Evolutionary conservation across 805 yeast genomes (phyloP).

Genomic region (Myxozyma mucilagina): DNA sequence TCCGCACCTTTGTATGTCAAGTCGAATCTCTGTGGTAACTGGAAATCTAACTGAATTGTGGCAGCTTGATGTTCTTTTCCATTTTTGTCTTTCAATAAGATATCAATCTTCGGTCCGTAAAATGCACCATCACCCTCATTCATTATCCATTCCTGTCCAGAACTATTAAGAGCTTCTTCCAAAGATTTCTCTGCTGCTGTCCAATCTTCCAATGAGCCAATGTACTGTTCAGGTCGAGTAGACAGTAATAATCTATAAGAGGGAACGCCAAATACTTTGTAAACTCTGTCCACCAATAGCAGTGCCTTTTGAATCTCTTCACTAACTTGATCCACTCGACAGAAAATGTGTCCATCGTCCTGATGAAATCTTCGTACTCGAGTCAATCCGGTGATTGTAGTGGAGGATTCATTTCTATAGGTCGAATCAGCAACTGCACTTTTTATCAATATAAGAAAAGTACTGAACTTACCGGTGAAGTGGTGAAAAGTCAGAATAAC

Average conservation of each 20-base stretch:
- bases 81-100: conserved; percentile 90
- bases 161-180: conserved; percentile 75
- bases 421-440: not conserved
- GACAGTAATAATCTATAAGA: conserved; percentile 90
- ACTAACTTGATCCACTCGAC: conserved; percentile 88
- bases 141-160: conserved; percentile 90
- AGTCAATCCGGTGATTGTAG: conserved; percentile 92
- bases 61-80: conserved; percentile 99
- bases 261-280: conserved; percentile 91
- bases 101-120: conserved; percentile 98
- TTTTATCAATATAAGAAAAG: not conserved
- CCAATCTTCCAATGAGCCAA: conserved; percentile 95
- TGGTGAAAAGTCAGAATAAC: conserved; percentile 98
- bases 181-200: conserved; percentile 83
- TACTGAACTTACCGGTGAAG: conserved; percentile 63
- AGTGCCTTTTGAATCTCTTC: conserved; percentile 79
- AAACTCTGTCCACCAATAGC: conserved; percentile 79
- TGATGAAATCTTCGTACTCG: conserved; percentile 99
- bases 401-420: conserved; percentile 76
- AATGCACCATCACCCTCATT: conserved; percentile 97
- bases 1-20: conserved; percentile 76
- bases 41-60: conserved; percentile 98
- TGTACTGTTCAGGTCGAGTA: conserved; percentile 94
- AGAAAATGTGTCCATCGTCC: conserved; percentile 98
- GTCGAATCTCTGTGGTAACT: conserved; percentile 90